A percentile compares a stretch with the other conserved stretches of the same genome.
These are phyloP conservation scores for Rhizoclosmatium globosum DNA, from an alignment of 192 early-diverging fungal genomes.

Conservation along the genomic window DNA sequence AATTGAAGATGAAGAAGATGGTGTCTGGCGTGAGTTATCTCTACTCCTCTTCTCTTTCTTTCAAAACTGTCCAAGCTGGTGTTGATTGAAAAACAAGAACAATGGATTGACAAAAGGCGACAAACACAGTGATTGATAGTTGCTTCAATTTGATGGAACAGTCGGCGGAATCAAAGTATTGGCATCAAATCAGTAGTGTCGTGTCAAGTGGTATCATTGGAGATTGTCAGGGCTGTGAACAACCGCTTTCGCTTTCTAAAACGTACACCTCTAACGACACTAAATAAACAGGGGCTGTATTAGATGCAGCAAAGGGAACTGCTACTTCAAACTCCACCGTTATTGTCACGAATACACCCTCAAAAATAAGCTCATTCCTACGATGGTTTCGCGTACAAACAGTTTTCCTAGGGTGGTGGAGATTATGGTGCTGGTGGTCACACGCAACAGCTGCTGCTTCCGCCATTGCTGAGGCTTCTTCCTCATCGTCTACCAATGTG, in stretches of 20 bases:
- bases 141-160: background rate
- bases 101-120: background rate
- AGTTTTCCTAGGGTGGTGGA: constrained; percentile 9
- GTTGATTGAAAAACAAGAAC: background rate
- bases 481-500: background rate
- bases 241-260: too few species aligned
- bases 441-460: constrained; percentile 25
- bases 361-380: background rate
- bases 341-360: background rate
- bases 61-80: background rate
- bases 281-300: too few species aligned
- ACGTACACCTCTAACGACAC: too few species aligned
- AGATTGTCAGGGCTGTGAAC: background rate
- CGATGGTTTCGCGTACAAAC: constrained; percentile 27
- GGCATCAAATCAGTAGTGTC: background rate
- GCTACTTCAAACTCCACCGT: background rate
- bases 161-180: background rate
- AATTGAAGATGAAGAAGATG: constrained; percentile 27
- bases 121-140: background rate
- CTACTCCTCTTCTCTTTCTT: background rate
- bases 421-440: constrained; percentile 29
- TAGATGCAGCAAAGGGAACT: background rate
- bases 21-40: constrained; percentile 23
- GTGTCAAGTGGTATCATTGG: background rate
- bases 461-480: constrained; percentile 10